Percentiles rank a stretch among this genome's conserved stretches.
Conservation (phyloP, 148 eudicot species). For the Polygonum aviculare region DNA sequence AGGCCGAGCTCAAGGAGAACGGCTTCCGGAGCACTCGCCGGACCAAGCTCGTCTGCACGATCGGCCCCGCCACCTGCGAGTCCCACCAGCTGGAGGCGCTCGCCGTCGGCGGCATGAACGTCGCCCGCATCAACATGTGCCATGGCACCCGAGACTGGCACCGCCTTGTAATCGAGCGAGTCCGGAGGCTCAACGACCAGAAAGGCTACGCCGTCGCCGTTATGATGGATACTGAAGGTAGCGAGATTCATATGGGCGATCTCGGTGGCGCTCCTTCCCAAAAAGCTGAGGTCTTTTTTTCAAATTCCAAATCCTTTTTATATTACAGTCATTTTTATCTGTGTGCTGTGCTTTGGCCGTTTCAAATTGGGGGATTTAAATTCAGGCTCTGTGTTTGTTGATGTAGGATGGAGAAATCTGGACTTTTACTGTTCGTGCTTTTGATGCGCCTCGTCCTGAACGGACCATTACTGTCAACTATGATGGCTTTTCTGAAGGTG, state of each 20-base stretch:
- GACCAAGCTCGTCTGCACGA: conserved; percentile 74
- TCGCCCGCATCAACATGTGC: conserved; percentile 90
- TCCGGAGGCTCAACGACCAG: conserved; percentile 74
- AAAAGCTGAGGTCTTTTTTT: conserved; percentile 61
- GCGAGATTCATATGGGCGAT: conserved; percentile 99
- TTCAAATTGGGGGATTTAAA: too few species aligned
- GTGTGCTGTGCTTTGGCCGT: too few species aligned
- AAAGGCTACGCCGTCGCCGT: conserved; percentile 89
- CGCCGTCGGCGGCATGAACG: conserved; percentile 93
- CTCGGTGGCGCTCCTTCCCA: conserved; percentile 81
- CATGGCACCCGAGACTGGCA: conserved; percentile 96
- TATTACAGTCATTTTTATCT: neutral
- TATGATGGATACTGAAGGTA: conserved; percentile 99
- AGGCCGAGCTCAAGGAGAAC: conserved; percentile 83
- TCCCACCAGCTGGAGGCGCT: conserved; percentile 75
- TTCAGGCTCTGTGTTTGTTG: conserved; percentile 9
- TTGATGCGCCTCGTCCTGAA: conserved; percentile 66
- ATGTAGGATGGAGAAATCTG: conserved; percentile 93
- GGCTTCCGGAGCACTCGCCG: conserved; percentile 83
- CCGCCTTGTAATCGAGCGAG: conserved; percentile 50
- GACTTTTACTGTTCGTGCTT: conserved; percentile 87
- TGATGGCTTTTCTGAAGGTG: conserved; percentile 93
- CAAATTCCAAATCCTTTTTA: neutral
- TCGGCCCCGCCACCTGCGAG: conserved; percentile 69
- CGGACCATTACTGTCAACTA: conserved; percentile 79